phyloP scores from a whole-genome alignment of 73 alveolate species.

The Paramecium octaurelia region DNA sequence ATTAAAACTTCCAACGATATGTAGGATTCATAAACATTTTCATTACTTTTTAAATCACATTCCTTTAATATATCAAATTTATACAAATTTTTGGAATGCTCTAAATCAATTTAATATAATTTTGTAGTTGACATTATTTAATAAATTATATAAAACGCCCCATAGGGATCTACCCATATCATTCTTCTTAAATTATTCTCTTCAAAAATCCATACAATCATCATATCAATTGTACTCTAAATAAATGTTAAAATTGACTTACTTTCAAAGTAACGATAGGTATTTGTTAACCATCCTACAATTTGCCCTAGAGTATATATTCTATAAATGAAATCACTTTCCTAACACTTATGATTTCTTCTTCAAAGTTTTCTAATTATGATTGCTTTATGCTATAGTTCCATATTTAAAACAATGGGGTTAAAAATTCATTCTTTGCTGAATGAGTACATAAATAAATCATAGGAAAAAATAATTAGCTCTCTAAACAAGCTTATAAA shows the following conservation, averaged over 20 bases:
- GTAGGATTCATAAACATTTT: constrained; percentile 24
- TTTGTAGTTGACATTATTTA: background rate
- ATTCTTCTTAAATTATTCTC: background rate
- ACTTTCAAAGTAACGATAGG: background rate
- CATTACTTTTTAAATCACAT: background rate
- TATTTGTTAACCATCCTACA: background rate
- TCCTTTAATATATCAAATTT: background rate
- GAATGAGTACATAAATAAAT: constrained; percentile 31
- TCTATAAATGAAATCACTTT: constrained; percentile 4
- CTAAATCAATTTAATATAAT: background rate
- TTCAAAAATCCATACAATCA: constrained; percentile 46
- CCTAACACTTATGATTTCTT: background rate
- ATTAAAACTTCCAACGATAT: background rate
- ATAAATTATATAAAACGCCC: background rate
- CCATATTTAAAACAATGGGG: constrained; percentile 44
- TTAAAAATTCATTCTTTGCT: constrained; percentile 9
- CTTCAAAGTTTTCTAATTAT: background rate
- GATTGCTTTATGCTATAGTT: background rate
- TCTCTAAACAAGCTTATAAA: constrained; percentile 40
- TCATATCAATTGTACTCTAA: constrained; percentile 10
- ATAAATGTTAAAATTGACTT: background rate
- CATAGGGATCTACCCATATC: background rate
- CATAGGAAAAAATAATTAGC: constrained; percentile 16
- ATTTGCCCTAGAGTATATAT: background rate
- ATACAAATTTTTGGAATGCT: background rate